Base-by-base conservation (phyloP, 2,329 filamentous ascomycete genomes). In the Hymenoscyphus fructigenus region DNA sequence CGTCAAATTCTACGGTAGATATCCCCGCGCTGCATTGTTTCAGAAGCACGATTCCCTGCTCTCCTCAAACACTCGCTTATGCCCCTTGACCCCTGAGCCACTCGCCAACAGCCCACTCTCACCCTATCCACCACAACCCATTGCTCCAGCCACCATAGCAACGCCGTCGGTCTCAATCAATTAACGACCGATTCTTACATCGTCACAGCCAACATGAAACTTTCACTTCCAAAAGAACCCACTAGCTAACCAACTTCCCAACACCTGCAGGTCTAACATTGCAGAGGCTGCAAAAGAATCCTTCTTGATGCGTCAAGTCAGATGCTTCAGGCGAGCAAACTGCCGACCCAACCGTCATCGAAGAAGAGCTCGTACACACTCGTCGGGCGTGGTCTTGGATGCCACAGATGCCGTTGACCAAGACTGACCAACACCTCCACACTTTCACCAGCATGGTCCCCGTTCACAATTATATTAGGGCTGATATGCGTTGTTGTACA, bases 401-500 rank as follows among this genome's bases (percentile, higher is more conserved):
- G 62, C 62, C 62, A 64, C 62, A 64, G 57, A 32, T 60, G 28
- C 57, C 57, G 62, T 41, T 26, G 10, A n/a, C 28, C 57, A 15
- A 26, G 57, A n/a, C 56, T 55, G 55, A 26, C 61, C 41, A 57
- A 44, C 9, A 34, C 34, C 58, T 55, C 59, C 56, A 62, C 41
- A 59, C 29, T 60, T 5, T 53, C 47, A 23, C 47, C 3, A 53
- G 47, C 20, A 53, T 26, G 47, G 59, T 44, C 62, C 50, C 63
- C 53, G 57, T 62, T 32, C 41, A 44, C 36, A 57, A 62, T 61
- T 41, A 69, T 74, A 74, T 66, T 67, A 70, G 68, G 69, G 68
- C 70, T 73, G 71, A 73, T 75, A 73, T 72, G 70, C 65, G 66
- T 64, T 67, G 71, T 61, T 71, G 68, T 69, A 59, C 63, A 69